Conservation (phyloP, 805 yeast species). For the Starmerella roubikii region DNA sequence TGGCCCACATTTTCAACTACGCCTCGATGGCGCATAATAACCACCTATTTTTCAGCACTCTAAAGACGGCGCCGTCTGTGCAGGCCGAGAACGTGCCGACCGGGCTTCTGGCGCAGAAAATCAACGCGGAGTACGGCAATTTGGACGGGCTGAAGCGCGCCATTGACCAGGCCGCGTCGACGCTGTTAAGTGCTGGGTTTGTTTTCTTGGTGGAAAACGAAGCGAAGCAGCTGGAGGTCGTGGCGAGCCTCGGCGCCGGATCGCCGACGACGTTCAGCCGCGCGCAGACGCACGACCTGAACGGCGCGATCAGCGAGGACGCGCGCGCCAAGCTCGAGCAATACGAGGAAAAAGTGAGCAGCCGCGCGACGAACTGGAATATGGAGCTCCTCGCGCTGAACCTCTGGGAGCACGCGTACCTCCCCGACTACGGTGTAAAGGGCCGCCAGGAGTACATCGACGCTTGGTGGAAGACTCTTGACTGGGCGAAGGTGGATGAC, state of each 20-base stretch:
- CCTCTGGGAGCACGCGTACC: constrained; percentile 82
- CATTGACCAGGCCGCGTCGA: constrained; percentile 51
- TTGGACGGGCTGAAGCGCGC: constrained; percentile 60
- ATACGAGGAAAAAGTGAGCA: constrained; percentile 30
- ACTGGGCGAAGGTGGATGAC: constrained; percentile 47
- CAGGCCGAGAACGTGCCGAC: constrained; percentile 14
- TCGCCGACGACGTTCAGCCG: constrained; percentile 50
- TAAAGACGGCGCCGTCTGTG: constrained; percentile 13
- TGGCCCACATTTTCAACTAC: constrained; percentile 61
- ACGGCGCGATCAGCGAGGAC: constrained; percentile 48
- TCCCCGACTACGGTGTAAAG: constrained; percentile 65
- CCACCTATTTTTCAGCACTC: constrained; percentile 54
- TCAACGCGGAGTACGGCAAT: constrained; percentile 58
- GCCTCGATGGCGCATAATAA: constrained; percentile 90
- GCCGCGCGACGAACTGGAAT: constrained; percentile 22
- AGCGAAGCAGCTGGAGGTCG: constrained; percentile 39
- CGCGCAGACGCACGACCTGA: constrained; percentile 62
- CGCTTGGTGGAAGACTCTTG: constrained; percentile 61
- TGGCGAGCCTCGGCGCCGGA: constrained; percentile 85
- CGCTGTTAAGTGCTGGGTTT: constrained; percentile 77
- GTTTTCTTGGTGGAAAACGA: constrained; percentile 71
- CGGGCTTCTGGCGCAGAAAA: constrained; percentile 28
- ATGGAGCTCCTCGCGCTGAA: constrained; percentile 67
- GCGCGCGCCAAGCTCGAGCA: constrained; percentile 36
- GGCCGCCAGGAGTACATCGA: constrained; percentile 62